These are phyloP conservation scores for Sistotremastrum niveocremeum DNA, from an alignment of 768 basidiomycete genomes.

Conservation along the genomic window DNA sequence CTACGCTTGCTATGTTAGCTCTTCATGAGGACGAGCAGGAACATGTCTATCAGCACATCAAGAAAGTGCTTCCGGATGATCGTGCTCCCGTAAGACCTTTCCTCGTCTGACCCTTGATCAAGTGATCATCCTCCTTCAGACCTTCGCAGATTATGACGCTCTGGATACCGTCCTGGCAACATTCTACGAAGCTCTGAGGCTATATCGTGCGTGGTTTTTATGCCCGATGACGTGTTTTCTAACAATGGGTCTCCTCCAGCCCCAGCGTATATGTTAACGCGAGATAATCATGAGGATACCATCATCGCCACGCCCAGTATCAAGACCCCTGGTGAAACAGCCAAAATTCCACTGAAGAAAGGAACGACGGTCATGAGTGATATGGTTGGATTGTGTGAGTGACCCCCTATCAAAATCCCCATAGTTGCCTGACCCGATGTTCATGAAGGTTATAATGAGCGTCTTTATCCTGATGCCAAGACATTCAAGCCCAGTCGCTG, in stretches of 20 bases:
- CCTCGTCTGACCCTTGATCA: neutral
- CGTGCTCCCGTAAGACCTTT: constrained; percentile 2
- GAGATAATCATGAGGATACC: constrained; percentile 17
- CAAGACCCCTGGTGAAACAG: constrained; percentile 4
- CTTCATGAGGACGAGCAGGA: constrained; percentile 12
- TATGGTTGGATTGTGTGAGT: constrained; percentile 18
- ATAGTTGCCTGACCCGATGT: neutral
- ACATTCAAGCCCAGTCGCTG: constrained; percentile 25
- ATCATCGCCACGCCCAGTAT: constrained; percentile 7
- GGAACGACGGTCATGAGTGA: constrained; percentile 20
- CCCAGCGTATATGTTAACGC: constrained; percentile 16
- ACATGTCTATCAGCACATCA: constrained; percentile 5
- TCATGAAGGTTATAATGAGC: constrained; percentile 22
- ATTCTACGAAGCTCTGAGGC: constrained; percentile 17
- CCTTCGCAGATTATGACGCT: constrained; percentile 13
- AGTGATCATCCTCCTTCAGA: constrained; percentile 1
- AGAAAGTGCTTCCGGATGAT: neutral
- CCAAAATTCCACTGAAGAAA: constrained; percentile 9
- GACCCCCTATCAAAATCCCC: neutral
- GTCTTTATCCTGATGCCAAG: constrained; percentile 23
- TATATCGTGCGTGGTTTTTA: constrained; percentile 17
- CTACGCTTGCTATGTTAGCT: constrained; percentile 13
- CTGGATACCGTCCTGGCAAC: constrained; percentile 17
- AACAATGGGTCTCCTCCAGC: constrained; percentile 9
- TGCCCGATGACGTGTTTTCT: neutral